phyloP scores from a whole-genome alignment of 1,139 yeast species.

The Taphrina confusa region DNA sequence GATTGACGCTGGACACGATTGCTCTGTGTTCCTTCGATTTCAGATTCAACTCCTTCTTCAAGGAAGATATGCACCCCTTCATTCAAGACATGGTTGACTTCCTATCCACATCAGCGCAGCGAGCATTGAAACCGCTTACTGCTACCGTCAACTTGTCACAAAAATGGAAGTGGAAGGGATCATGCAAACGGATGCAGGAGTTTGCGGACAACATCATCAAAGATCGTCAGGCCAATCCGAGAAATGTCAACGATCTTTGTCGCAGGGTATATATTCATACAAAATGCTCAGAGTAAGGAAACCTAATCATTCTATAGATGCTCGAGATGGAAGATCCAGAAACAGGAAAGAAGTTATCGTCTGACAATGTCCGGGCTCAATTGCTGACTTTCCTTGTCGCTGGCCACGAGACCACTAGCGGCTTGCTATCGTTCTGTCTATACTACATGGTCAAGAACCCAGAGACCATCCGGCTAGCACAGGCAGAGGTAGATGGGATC shows the following conservation, averaged over 20 bases:
- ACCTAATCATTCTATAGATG: constrained; percentile 18
- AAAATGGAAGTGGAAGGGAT: constrained; percentile 29
- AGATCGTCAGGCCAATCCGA: constrained; percentile 18
- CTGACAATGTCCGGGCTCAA: constrained; percentile 30
- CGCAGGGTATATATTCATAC: not conserved
- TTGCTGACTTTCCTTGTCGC: constrained; percentile 40
- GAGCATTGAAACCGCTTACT: constrained; percentile 21
- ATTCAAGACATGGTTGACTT: constrained; percentile 31
- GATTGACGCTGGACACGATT: constrained; percentile 35
- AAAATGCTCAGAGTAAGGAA: no score
- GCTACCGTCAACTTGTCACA: constrained; percentile 15
- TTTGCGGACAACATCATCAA: constrained; percentile 28
- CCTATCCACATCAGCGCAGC: constrained; percentile 27
- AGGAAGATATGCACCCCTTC: constrained; percentile 36
- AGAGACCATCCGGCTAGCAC: constrained; percentile 25
- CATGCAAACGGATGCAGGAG: constrained; percentile 28
- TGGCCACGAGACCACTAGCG: constrained; percentile 41
- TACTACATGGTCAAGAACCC: constrained; percentile 36
- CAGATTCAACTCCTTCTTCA: constrained; percentile 36
- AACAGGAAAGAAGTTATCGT: constrained; percentile 26
- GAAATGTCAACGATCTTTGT: constrained; percentile 17
- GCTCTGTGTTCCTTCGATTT: constrained; percentile 34
- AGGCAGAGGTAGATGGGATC: constrained; percentile 34
- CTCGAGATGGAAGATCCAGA: constrained; percentile 34
- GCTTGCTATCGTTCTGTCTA: constrained; percentile 37